Conservation (phyloP, 306 rosid species). For the Arachis hypogaea region DNA sequence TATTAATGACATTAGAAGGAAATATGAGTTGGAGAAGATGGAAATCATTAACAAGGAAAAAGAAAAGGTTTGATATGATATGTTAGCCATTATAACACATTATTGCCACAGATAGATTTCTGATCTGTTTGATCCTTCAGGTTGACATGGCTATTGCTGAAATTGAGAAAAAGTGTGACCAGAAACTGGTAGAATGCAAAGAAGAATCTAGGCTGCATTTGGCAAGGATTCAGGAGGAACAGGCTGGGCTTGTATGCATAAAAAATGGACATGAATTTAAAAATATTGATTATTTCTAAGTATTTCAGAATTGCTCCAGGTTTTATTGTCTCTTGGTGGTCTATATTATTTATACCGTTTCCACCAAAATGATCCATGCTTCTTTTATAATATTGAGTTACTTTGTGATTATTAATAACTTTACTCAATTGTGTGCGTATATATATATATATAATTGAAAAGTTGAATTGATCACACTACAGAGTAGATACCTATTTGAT, state of each 20-base stretch:
- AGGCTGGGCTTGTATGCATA: conserved; percentile 63
- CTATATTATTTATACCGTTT: conserved; percentile 15
- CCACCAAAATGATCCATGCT: conserved; percentile 19
- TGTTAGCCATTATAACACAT: conserved; percentile 33
- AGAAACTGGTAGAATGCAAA: conserved; percentile 64
- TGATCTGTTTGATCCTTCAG: conserved; percentile 62
- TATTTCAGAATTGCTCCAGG: conserved; percentile 22
- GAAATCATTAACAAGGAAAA: conserved; percentile 76
- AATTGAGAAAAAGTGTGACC: conserved; percentile 56
- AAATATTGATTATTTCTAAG: conserved; percentile 30
- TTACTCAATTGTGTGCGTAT: neutral
- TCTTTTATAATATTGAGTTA: conserved; percentile 9
- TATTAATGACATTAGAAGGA: conserved; percentile 82
- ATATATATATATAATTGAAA: conserved; percentile 3
- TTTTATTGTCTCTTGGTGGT: conserved; percentile 18
- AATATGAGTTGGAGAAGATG: conserved; percentile 86
- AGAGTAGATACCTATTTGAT: neutral
- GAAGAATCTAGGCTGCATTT: conserved; percentile 74
- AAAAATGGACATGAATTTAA: conserved; percentile 19
- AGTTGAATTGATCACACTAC: conserved; percentile 7
- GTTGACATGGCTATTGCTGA: conserved; percentile 64
- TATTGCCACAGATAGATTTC: conserved; percentile 37
- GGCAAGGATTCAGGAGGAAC: conserved; percentile 72
- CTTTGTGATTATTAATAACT: conserved; percentile 17
- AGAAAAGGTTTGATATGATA: conserved; percentile 70